Percentiles rank a stretch among this genome's conserved stretches.
These are phyloP conservation scores for Arabidopsis arenosa DNA, from an alignment of 345 rosid genomes.

Conservation along the genomic window DNA sequence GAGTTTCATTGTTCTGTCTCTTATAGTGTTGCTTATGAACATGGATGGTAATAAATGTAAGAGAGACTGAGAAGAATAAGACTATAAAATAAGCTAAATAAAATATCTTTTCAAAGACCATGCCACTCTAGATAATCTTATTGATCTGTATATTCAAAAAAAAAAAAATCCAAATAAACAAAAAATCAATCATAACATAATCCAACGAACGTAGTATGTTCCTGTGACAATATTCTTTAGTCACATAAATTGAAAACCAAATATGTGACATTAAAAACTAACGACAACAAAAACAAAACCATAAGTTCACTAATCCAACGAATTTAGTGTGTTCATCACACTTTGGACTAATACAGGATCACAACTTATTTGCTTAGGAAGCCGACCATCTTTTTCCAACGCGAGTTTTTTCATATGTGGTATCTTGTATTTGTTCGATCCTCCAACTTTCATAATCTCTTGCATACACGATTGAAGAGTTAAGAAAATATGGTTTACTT, in stretches of 20 bases:
- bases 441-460: not conserved
- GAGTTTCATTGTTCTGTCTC: not conserved
- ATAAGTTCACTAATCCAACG: not conserved
- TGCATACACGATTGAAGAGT: conserved; percentile 53
- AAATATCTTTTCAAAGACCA: too few species aligned
- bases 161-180: too few species aligned
- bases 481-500: not conserved
- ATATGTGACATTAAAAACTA: not conserved
- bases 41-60: too few species aligned
- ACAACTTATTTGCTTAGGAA: conserved; percentile 44
- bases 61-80: too few species aligned
- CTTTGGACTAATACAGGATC: conserved; percentile 59
- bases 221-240: too few species aligned
- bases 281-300: not conserved
- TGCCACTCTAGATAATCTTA: too few species aligned
- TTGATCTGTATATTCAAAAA: too few species aligned
- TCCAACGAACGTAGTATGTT: too few species aligned
- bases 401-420: not conserved
- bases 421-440: not conserved
- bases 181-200: not conserved
- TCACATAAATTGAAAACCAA: too few species aligned
- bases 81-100: too few species aligned
- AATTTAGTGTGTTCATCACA: conserved; percentile 30
- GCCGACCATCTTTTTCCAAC: conserved; percentile 40
- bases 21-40: not conserved